Evolutionary conservation across 179 eudicot species (phyloP), one percentile per base, ranked within the genome.

Genomic region (Silene coronaria): DNA sequence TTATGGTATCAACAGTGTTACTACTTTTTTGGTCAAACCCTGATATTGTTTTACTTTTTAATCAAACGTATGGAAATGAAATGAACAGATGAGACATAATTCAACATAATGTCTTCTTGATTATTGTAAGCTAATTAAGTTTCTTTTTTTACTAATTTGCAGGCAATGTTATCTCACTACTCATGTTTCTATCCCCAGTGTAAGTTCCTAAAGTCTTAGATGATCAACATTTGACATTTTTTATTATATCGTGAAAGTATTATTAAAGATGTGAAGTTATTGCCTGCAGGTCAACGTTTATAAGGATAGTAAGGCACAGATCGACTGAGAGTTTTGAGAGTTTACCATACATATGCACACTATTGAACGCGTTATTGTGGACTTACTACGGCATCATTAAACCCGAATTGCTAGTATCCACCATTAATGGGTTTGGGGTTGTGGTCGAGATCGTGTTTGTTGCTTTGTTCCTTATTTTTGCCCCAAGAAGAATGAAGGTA

Each of bases 381-480:
- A 84, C 86, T 32, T 87, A 87, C 24, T 87, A 87, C 34, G 90
- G 90, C 0, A 17, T 85, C 1, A 67, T 67, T 0, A 84, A 80
- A 27, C 84, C 88, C 7, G 87, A 79, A n/a, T 21, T 62, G 0
- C 83, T 87, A 24, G 88, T 87, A 3, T 85, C 87, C 61, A 85
- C 90, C 46, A 80, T 85, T 45, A 87, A 87, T 77, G 90, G 87
- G 0, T 85, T 87, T 24, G 90, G 90, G 5, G 60, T 77, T 9
- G 0, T 79, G 0, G 84, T 84, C 21, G 87, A 84, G 68, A 55
- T 82, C 7, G 45, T 85, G 67, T 87, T 80, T 51, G 77, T 87
- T 16, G 42, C 74, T 59, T 63, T 87, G 58, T 87, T 87, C 67
- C 86, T 87, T 34, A 2, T 67, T 0, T 87, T 59, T 58, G 83